phyloP scores from a whole-genome alignment of 768 basidiomycete genomes.

The Tylopilus rubrobrunneus region DNA sequence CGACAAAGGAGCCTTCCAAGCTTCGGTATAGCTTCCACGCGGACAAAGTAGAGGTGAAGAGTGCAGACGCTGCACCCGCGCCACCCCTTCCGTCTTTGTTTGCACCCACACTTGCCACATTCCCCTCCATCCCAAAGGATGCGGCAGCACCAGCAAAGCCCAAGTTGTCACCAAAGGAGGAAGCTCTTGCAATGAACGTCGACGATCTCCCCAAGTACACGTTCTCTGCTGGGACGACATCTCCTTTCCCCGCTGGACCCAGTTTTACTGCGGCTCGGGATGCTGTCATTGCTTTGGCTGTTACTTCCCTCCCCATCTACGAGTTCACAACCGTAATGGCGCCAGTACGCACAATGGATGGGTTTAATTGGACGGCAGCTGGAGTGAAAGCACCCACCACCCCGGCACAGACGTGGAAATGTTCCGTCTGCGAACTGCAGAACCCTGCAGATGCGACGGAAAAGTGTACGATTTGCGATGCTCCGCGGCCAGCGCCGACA shows the following conservation, averaged over 20 bases:
- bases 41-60: constrained; percentile 40
- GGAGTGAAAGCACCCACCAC: constrained; percentile 46
- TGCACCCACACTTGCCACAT: constrained; percentile 28
- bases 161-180: constrained; percentile 27
- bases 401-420: constrained; percentile 46
- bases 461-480: constrained; percentile 46
- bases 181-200: constrained; percentile 27
- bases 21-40: constrained; percentile 68
- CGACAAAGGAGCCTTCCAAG: constrained; percentile 78
- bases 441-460: constrained; percentile 36
- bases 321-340: constrained; percentile 27
- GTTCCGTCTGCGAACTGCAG: constrained; percentile 45
- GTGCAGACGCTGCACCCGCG: constrained; percentile 7
- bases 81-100: constrained; percentile 14
- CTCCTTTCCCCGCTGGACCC: constrained; percentile 17
- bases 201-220: constrained; percentile 35
- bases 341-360: constrained; percentile 27
- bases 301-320: constrained; percentile 44
- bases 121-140: neutral
- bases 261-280: constrained; percentile 26
- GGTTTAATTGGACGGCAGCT: constrained; percentile 62
- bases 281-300: constrained; percentile 38
- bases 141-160: constrained; percentile 12
- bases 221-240: constrained; percentile 18
- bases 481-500: constrained; percentile 27